Conservation (phyloP, 139 green algal species). For the Picochlorum sp. region DNA sequence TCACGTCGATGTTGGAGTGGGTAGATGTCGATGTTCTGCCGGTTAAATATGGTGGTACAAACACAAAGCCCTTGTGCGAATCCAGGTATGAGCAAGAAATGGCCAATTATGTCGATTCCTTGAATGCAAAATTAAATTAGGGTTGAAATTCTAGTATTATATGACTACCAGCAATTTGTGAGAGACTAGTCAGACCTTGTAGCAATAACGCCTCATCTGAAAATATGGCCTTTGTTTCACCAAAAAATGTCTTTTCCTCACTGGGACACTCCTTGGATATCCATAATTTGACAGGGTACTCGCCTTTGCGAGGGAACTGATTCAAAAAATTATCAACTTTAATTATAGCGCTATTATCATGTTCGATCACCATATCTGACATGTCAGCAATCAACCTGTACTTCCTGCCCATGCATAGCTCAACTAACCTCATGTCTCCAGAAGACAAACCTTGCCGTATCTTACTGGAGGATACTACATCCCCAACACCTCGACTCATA, state of each 20-base stretch:
- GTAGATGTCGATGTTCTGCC: background rate
- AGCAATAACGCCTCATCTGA: too few species aligned
- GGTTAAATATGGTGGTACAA: constrained; percentile 1
- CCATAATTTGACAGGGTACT: background rate
- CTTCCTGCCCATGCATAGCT: constrained; percentile 19
- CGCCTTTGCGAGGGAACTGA: background rate
- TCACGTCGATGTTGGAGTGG: constrained; percentile 2
- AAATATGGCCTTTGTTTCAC: too few species aligned
- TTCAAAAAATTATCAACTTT: background rate
- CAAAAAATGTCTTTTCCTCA: background rate
- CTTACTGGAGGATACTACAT: constrained; percentile 32
- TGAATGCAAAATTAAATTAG: constrained; percentile 1
- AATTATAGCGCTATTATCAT: too few species aligned
- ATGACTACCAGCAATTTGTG: too few species aligned
- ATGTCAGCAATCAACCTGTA: constrained; percentile 23
- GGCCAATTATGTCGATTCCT: background rate
- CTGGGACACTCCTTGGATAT: background rate
- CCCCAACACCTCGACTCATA: background rate
- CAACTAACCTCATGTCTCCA: constrained; percentile 28
- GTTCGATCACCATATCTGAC: too few species aligned
- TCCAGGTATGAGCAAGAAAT: background rate
- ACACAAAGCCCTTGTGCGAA: background rate
- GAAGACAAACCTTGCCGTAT: constrained; percentile 35
- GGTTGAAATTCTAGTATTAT: background rate
- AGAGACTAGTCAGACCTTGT: too few species aligned